Conservation (phyloP, 306 rosid genomes). For the Arachis stenosperma region DNA sequence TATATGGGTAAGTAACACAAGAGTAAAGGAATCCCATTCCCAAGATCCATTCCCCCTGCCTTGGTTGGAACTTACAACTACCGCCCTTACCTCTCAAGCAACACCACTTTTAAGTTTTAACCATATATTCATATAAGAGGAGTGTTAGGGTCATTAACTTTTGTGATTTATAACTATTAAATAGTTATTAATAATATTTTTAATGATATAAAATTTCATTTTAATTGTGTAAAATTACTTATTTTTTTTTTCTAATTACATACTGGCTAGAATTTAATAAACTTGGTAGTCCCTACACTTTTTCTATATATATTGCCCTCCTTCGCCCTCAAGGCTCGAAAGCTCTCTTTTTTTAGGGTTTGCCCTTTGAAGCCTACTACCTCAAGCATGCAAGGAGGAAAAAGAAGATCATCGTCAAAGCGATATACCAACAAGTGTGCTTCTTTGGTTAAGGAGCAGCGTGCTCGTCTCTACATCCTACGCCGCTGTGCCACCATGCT, state of each 20-base stretch:
- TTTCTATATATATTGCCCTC: constrained; percentile 19
- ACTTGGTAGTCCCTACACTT: too few relatives aligned
- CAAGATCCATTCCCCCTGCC: constrained; percentile 55
- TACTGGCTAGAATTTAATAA: too few relatives aligned
- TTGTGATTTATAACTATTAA: too few relatives aligned
- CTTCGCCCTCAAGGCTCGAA: not conserved
- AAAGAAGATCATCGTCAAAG: not conserved
- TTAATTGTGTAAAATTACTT: too few relatives aligned
- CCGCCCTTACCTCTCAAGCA: constrained; percentile 23
- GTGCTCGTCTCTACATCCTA: constrained; percentile 82
- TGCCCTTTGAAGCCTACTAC: not conserved
- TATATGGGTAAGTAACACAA: constrained; percentile 18
- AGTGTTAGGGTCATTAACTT: too few relatives aligned
- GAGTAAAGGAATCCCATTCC: constrained; percentile 21
- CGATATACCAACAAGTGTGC: constrained; percentile 66
- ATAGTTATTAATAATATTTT: too few relatives aligned
- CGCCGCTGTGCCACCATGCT: constrained; percentile 98
- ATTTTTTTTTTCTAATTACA: too few relatives aligned
- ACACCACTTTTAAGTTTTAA: too few relatives aligned
- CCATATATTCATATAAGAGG: too few relatives aligned
- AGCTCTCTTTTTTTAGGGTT: not conserved
- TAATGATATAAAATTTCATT: too few relatives aligned
- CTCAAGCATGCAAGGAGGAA: constrained; percentile 33
- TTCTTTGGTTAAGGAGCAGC: constrained; percentile 76
- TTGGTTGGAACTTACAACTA: constrained; percentile 33